Evolutionary conservation across 2,329 filamentous ascomycete species (phyloP).

Genomic region (Pyricularia grisea): DNA sequence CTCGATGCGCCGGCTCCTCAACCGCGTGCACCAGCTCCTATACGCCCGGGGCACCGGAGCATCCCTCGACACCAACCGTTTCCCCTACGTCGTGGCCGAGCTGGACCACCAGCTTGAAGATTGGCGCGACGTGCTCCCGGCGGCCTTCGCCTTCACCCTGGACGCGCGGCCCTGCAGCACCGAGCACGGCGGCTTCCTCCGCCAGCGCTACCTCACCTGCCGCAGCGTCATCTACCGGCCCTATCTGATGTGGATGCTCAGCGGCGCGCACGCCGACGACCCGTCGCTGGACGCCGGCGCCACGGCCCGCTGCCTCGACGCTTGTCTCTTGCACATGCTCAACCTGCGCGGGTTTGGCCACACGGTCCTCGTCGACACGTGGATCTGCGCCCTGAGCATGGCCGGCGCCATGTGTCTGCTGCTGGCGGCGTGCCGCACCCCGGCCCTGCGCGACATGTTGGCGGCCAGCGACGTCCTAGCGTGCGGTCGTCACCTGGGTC

Average conservation of each 20-base stretch:
- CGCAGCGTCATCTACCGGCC: constrained; percentile 42
- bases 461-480: constrained; percentile 22
- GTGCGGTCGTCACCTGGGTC: constrained; percentile 30
- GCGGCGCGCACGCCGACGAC: constrained; percentile 18
- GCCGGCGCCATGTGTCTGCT: constrained; percentile 38
- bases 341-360: constrained; percentile 37
- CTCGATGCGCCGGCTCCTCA: constrained; percentile 37
- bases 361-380: constrained; percentile 42
- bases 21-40: constrained; percentile 37
- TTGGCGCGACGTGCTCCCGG: constrained; percentile 36
- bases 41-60: constrained; percentile 36
- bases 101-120: constrained; percentile 38
- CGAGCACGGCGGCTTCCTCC: constrained; percentile 35
- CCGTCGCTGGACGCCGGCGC: constrained; percentile 23
- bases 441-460: constrained; percentile 26
- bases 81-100: constrained; percentile 37
- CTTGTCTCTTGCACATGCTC: constrained; percentile 37
- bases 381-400: constrained; percentile 45
- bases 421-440: constrained; percentile 32
- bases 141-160: constrained; percentile 30
- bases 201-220: constrained; percentile 41
- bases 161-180: constrained; percentile 19
- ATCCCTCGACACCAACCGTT: constrained; percentile 31
- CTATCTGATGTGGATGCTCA: constrained; percentile 39
- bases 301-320: constrained; percentile 35